Base-by-base conservation (phyloP, 202 grass and related monocot genomes). In the Saccharum hybrid region DNA sequence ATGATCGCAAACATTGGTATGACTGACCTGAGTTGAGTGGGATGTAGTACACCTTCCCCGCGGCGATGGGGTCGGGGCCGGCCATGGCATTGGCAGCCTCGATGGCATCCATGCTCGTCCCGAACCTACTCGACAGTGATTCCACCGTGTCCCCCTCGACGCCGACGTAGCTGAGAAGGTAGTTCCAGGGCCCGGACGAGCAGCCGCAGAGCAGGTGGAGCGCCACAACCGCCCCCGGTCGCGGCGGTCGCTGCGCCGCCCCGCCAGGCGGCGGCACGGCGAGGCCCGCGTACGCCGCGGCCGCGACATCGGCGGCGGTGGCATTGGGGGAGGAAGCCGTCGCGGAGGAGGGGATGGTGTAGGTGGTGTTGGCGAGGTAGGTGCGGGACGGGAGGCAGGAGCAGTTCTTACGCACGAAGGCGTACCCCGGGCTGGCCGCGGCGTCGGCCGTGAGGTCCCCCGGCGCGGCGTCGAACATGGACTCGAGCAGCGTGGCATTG, bases 381-480 rank as follows among this genome's bases (percentile, higher is more conserved):
- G 88, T 90, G 79, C 89, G 89, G 15, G 86, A 81, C 40, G 85
- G 85, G 77, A 96, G 75, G 88, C 96, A 98, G 36, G 93, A 98
- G 83, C 96, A 98, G 96, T 98, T 98, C 96, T 98, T 98, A 43
- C 91, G 89, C 60, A 98, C 78, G 84, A 98, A 98, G 38, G 89
- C 89, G 85, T 89, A 96, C n/a, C 93, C 93, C 3, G 93, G 96
- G 82, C 88, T 98, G 89, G 90, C 85, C 66, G 75, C 85, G 14
- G 87, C 85, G 78, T 98, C 96, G 78, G 91, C 82, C 13, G 90
- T 95, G 87, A 98, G 6, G 89, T 98, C 96, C 11, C 41, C 89
- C 2, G 87, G 74, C 26, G 89, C 73, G 21, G 91, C 83, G 71
- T 98, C 96, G 83, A 98, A 98, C 96, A 98, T 98, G 83, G 92